Percentiles rank a stretch among this genome's conserved stretches.
These are phyloP conservation scores for Xylariomycetidae sp. DNA, from an alignment of 2,329 filamentous ascomycete species.

Conservation along the genomic window DNA sequence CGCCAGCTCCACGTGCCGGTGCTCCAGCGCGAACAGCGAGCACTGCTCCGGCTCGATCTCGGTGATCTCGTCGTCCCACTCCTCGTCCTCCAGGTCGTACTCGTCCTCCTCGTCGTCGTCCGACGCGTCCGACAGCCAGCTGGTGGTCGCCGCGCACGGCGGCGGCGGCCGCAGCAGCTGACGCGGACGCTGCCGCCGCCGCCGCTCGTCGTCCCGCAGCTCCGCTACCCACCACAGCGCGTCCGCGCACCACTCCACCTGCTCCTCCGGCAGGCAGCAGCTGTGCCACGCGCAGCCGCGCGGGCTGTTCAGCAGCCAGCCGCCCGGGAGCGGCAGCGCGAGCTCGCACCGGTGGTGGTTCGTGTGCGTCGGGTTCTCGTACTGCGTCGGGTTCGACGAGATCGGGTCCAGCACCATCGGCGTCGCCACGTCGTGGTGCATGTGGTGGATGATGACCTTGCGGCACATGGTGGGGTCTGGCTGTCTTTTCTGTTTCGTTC, in stretches of 20 bases:
- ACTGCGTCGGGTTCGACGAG: neutral
- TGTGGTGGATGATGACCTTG: constrained; percentile 14
- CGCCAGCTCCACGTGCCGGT: constrained; percentile 13
- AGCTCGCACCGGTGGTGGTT: constrained; percentile 19
- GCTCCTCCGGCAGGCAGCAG: constrained; percentile 12
- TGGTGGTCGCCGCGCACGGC: no score
- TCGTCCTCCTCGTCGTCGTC: neutral
- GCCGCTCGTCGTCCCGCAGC: no score
- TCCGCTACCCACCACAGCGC: neutral
- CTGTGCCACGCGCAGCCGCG: constrained; percentile 17
- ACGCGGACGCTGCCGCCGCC: no score
- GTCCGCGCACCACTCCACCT: constrained; percentile 9
- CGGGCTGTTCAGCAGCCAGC: constrained; percentile 1
- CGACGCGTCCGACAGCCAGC: no score
- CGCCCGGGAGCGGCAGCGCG: neutral
- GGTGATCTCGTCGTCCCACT: no score
- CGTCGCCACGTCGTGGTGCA: constrained; percentile 22
- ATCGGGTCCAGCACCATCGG: constrained; percentile 14
- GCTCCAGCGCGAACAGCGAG: constrained; percentile 10
- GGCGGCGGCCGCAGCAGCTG: no score
- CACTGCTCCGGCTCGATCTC: constrained; percentile 16
- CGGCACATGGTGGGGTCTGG: constrained; percentile 17
- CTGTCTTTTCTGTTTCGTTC: neutral
- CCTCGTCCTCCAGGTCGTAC: neutral
- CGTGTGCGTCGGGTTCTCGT: constrained; percentile 16